Percentiles rank a stretch among this genome's conserved stretches.
These are phyloP conservation scores for Prunus padus DNA, from an alignment of 306 rosid genomes.

Conservation along the genomic window DNA sequence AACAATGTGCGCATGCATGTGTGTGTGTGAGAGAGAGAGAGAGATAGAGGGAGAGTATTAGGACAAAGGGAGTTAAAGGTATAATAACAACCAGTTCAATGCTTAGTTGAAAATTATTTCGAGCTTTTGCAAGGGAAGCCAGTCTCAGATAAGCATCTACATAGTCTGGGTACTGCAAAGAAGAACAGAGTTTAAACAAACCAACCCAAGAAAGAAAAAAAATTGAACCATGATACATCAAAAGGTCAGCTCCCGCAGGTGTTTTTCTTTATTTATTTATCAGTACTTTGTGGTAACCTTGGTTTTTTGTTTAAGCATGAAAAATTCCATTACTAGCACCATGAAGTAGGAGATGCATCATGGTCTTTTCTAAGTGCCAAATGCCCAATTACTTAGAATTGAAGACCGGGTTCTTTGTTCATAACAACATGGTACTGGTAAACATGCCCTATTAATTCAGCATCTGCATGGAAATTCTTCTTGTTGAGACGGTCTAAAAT, in stretches of 20 bases:
- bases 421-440: not conserved
- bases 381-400: not conserved
- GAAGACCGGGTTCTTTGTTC: not conserved
- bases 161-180: slow-evolving; percentile 85
- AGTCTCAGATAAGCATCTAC: slow-evolving; percentile 89
- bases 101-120: slow-evolving; percentile 82
- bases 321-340: not conserved
- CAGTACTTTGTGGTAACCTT: not conserved
- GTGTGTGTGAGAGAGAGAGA: slow-evolving; percentile 14
- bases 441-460: not conserved
- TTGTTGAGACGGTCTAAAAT: not conserved
- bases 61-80: slow-evolving; percentile 19
- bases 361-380: not conserved
- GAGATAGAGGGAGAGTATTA: slow-evolving; percentile 7
- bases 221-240: not conserved
- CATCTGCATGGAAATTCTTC: not conserved
- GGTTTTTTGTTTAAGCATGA: not conserved
- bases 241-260: not conserved
- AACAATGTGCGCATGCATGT: not conserved
- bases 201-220: slow-evolving; percentile 10
- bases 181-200: slow-evolving; percentile 22
- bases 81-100: slow-evolving; percentile 75
- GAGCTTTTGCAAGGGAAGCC: slow-evolving; percentile 91
- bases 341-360: not conserved
- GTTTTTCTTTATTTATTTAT: not conserved